Base-by-base conservation (phyloP, 371 early-diverging fungal species). In the Mucor indicus region DNA sequence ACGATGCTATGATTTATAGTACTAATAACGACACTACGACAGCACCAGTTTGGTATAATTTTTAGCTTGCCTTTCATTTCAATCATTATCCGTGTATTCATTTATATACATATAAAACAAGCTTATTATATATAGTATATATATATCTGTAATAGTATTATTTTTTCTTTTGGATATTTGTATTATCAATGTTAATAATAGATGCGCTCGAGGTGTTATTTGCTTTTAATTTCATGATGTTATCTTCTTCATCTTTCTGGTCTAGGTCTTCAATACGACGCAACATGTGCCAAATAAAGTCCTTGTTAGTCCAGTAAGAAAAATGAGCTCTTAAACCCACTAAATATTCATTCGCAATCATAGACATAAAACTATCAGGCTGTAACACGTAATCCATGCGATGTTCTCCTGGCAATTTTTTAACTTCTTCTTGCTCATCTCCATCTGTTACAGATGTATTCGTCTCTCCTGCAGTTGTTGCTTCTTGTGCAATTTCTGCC, bases 221-320 rank as follows among this genome's bases (percentile, higher is more conserved):
- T 29, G 8, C 30, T 29, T 29, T 29, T 12, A 8, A 8, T 29
- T 29, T 29, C 30, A 12, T 8, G 12, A 8, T 29, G 30, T 8
- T 29, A 29, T 29, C 4, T 45, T 33, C n/a, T 48, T 32, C 15
- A 31, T 20, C 12, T 38, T 43, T 16, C 35, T 44, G 13, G 11
- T 38, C 1, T 24, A 48, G 15, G 17, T 42, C 45, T 43, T 75
- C 76, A 20, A 75, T 42, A 5, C 64, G 60, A 27, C 72, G 51
- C 19, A 75, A 49, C 33, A 75, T 67, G 46, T 75, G 76, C 76
- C 76, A 75, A 12, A 71, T 39, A 13, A 76, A 44, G 48, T 76
- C 76, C 51, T 76, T 76, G 41, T 68, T 76, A 16, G 70, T 72
- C 72, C 76, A 76, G 36, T 72, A 76, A 3, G 72, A 76, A 43